Conservation (phyloP, 352 stramenopile species). For the Phytophthora megakarya region DNA sequence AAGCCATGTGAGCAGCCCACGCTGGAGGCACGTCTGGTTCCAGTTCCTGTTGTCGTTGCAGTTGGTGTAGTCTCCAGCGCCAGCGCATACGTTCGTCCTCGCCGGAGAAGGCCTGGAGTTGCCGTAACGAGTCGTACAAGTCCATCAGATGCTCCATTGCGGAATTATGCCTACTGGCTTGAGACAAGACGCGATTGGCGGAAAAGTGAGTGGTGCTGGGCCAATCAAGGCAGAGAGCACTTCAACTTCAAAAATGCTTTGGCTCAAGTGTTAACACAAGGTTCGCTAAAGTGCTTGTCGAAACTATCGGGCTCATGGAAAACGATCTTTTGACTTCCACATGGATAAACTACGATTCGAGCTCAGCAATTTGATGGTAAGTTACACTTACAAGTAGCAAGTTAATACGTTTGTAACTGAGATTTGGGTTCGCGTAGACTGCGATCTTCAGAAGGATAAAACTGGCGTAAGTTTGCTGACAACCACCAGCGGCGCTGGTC, state of each 20-base stretch:
- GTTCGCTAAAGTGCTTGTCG: neutral
- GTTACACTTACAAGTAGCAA: too few relatives aligned
- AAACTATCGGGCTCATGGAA: neutral
- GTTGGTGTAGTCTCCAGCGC: conserved; percentile 43
- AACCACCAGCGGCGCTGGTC: too few relatives aligned
- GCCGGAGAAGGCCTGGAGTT: conserved; percentile 25
- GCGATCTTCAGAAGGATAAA: too few relatives aligned
- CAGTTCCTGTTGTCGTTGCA: conserved; percentile 39
- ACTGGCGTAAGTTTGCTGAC: too few relatives aligned
- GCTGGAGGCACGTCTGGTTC: conserved; percentile 27
- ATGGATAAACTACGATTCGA: too few relatives aligned
- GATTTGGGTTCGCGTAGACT: too few relatives aligned
- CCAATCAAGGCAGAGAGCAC: neutral
- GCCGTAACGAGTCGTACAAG: conserved; percentile 32
- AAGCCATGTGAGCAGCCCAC: conserved; percentile 30
- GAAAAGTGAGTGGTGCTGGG: neutral
- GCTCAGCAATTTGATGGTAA: too few relatives aligned
- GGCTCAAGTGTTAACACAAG: neutral
- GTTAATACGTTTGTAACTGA: too few relatives aligned
- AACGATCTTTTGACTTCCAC: neutral
- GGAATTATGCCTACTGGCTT: conserved; percentile 20
- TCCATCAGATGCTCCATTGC: conserved; percentile 27
- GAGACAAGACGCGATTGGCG: conserved; percentile 11
- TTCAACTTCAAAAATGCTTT: conserved; percentile 22
- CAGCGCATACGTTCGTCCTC: conserved; percentile 49